Evolutionary conservation across 2,329 filamentous ascomycete species (phyloP).

Genomic region (Verticillium klebahnii): DNA sequence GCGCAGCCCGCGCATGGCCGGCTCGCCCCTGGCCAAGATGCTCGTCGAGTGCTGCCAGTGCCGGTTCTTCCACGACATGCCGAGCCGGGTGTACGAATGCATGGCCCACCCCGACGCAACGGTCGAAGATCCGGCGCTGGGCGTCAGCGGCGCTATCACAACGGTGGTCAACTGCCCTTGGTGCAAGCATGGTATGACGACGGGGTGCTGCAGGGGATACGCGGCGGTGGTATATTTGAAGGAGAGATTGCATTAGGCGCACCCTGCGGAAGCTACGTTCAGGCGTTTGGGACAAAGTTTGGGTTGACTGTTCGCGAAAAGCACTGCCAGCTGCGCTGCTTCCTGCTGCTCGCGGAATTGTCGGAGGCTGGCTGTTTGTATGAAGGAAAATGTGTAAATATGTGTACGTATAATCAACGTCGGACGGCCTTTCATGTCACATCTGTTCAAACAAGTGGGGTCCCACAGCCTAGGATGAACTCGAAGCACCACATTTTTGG

Average conservation of each 20-base stretch:
- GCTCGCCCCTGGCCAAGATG: constrained; percentile 50
- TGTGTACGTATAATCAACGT: not conserved
- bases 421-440: not conserved
- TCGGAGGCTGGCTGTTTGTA: not conserved
- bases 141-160: constrained; percentile 51
- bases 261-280: too few species aligned
- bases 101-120: constrained; percentile 56
- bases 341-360: not conserved
- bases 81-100: constrained; percentile 58
- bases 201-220: constrained; percentile 64
- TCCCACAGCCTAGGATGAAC: not conserved
- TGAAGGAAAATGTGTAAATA: not conserved
- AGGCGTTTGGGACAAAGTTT: not conserved
- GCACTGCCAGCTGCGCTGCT: not conserved
- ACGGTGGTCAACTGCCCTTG: constrained; percentile 66
- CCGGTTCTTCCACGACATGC: constrained; percentile 63
- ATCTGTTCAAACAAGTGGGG: not conserved
- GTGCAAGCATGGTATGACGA: constrained; percentile 69
- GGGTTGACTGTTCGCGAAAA: not conserved
- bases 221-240: constrained; percentile 62
- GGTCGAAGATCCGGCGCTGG: constrained; percentile 44
- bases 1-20: not conserved
- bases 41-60: constrained; percentile 62
- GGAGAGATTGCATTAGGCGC: constrained; percentile 51
- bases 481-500: not conserved